Base-by-base conservation (phyloP, 2,329 filamentous ascomycete species). In the Stagonosporopsis rhizophila region DNA sequence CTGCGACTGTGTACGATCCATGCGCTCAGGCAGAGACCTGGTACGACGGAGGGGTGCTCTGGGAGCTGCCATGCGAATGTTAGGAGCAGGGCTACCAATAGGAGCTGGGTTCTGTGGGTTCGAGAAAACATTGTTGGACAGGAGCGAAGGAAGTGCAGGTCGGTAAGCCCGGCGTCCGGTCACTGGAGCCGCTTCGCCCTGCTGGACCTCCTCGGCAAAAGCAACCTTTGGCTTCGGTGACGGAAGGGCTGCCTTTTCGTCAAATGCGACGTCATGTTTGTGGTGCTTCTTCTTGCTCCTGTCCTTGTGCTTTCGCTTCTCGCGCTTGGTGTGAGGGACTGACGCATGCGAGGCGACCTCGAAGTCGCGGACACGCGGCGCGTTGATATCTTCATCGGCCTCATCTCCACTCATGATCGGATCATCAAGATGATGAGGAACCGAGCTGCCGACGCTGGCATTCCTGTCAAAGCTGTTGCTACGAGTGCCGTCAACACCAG, bases 51-150 rank as follows among this genome's bases (percentile, higher is more conserved):
- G 62, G 22, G 64, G 61, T 19, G 62, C 59, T 15, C 54, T 39
- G 6, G 71, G 69, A 14, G 72, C 72, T 27, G 70, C 71, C 53
- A 73, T 70, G 40, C 70, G 71, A 14, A 71, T 61, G 17, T 71
- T 72, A 15, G 70, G 66, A 39, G 69, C 66, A 39, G 70, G 67
- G 17, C 65, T 67, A 4, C 66, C 59, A 6, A 64, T 50, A 0
- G 75, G 72, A 34, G 76, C 69, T 14, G 75, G 64, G 25, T 72
- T 73, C 25, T 71, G 70, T 3, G 72, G 75, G n/a, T 75, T 79
- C 46, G 72, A 74, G 63, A 93, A 92, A 54, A 92, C 89, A 11
- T 87, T 86, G 45, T 89, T 89, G 0, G 89, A 86, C 4, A 93
- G 80, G 42, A 87, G 85, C 68, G 87, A 90, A 19, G 87, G 85